Base-by-base conservation (phyloP, 2,329 filamentous ascomycete species). In the Phialocephala subalpina region DNA sequence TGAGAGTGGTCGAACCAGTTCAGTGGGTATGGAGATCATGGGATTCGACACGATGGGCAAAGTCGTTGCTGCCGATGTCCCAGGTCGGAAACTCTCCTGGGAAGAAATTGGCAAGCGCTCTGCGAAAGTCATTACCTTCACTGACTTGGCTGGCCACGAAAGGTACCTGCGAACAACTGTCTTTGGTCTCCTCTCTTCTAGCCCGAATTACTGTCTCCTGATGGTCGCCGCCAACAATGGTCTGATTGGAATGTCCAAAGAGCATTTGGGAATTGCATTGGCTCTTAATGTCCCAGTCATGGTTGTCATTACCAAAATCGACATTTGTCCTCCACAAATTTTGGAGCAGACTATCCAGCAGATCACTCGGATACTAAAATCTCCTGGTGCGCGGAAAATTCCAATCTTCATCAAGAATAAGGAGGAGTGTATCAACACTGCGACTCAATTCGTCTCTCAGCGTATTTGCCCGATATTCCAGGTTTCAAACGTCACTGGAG, bases 191-290 rank as follows among this genome's bases (percentile, higher is more conserved):
- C 82, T 99, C 27, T 97, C 93, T 63, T 97, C 93, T 79, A 97
- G 94, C 81, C 96, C 96, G 0, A 97, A 98, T 76, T 99, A 98
- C 82, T 98, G 96, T 77, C 81, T 99, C 33, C 87, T 99, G 57
- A 99, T 99, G 96, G 96, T 99, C 0, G 96, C 96, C 14, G 96
- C 96, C 20, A 99, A 99, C 75, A 98, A 99, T 76, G 96, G 96
- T 3, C 83, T 99, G 55, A 92, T 98, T 56, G 96, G 96, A 22
- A 99, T 98, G 96, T 97, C 93, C 80, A 97, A 97, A 84, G 96
- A 99, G 82, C 96, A 99, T 78, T 82, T 99, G 3, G 96, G 96
- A 18, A 97, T 99, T 70, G 95, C 96, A 0, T 83, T 98, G 36
- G 94, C 96, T 0, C 83, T 99, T 60, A 98, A 98, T 75, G 95